Evolutionary conservation across 371 early-diverging fungal species (phyloP).

Genomic region (Mucor irregularis): DNA sequence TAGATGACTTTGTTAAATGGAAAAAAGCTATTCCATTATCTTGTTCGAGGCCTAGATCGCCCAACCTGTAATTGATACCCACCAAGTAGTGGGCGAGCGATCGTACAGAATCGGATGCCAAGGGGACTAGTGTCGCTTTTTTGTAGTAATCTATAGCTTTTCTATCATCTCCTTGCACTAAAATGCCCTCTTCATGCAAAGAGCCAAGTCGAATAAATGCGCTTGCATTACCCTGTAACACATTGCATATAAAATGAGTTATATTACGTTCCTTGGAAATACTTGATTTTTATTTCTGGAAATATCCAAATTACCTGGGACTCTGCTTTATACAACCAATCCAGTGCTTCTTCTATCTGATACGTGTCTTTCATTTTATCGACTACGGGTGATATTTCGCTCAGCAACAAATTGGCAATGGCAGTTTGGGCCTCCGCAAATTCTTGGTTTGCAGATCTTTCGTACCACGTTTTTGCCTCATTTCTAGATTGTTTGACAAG

Average conservation of each 20-base stretch:
- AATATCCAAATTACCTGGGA: conserved; percentile 16
- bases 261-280: background rate
- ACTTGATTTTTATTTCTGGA: background rate
- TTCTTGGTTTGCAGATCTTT: conserved; percentile 27
- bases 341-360: conserved; percentile 15
- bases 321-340: conserved; percentile 28
- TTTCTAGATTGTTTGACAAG: conserved; percentile 9
- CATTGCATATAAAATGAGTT: background rate
- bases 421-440: conserved; percentile 34
- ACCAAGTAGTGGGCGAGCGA: conserved; percentile 33
- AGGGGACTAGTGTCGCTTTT: conserved; percentile 9
- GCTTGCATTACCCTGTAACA: conserved; percentile 22
- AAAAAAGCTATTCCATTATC: conserved; percentile 21
- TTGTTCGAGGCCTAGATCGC: conserved; percentile 20
- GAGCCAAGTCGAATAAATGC: conserved; percentile 30
- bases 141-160: conserved; percentile 24
- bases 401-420: conserved; percentile 21
- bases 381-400: background rate
- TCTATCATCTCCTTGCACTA: conserved; percentile 14
- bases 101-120: background rate
- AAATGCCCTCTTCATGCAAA: conserved; percentile 31
- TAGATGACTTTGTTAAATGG: conserved; percentile 25
- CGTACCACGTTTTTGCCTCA: conserved; percentile 18
- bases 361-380: conserved; percentile 1
- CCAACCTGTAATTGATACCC: conserved; percentile 31